Evolutionary conservation across 2,329 filamentous ascomycete species (phyloP), one percentile per base, ranked within the genome.

Genomic region (Fusarium lateritium): DNA sequence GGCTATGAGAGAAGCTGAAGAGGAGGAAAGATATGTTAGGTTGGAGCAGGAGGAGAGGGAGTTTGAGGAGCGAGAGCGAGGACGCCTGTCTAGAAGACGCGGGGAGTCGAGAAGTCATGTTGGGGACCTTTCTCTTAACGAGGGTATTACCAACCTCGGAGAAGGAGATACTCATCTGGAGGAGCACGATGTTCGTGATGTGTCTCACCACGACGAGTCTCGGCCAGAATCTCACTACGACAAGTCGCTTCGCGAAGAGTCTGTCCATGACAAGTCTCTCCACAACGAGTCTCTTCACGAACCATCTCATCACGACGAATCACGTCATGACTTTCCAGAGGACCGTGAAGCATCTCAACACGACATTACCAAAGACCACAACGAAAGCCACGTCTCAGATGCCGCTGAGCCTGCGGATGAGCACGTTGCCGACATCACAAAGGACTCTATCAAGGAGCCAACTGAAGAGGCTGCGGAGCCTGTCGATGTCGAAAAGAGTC

Each of bases 1-100:
- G 50, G 79, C 75, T 43, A 73, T 74, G 71, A 74, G 78, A 49
- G 77, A 82, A 47, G 75, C 76, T 3, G 76, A 78, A 7, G 77
- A 81, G 63, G 77, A 80, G 38, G 77, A 79, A 51, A 72, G 76
- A 15, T 71, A 74, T 15, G 74, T 70, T 13, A 65, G 62, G 8
- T n/a, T 74, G 42, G 68, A 75, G 31, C 64, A 75, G 28, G 73
- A 69, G 19, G 69, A 68, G 8, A 56, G 71, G 15, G 74, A 73
- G 45, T 65, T 74, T 51, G 72, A 78, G 42, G 75, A 77, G 21
- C 71, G 75, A 44, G 73, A 76, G 72, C 77, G 15, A 58, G 69
- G 42, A 31, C 67, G 57, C 31, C 38, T 69, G 11, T 56, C 65
- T 7, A 66, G 52, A 53, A 66, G 46, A 56, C 67, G 38, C 5